Evolutionary conservation across 805 yeast genomes (phyloP).

Genomic region (Metschnikowia shivogae): DNA sequence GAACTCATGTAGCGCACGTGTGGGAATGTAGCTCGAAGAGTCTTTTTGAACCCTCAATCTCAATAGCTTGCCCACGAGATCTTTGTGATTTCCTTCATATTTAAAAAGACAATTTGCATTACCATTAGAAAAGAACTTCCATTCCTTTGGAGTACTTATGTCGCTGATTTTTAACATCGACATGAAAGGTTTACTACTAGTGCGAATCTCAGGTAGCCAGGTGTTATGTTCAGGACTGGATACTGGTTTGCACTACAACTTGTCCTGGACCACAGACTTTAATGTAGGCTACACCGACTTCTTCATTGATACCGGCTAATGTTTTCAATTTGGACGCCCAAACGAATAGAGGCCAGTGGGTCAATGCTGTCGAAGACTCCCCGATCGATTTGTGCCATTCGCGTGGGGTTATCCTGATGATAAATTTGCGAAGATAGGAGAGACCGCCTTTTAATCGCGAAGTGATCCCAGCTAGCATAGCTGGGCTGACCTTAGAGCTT

Average conservation of each 20-base stretch:
- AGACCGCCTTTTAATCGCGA: not conserved
- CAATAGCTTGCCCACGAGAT: slow-evolving; percentile 34
- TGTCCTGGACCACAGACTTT: slow-evolving; percentile 4
- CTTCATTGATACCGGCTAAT: not conserved
- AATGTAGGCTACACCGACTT: not conserved
- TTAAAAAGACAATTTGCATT: slow-evolving; percentile 46
- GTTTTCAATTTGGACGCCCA: not conserved
- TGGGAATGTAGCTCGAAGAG: slow-evolving; percentile 33
- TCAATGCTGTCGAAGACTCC: too few relatives aligned
- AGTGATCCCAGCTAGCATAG: not conserved
- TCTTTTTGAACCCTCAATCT: slow-evolving; percentile 34
- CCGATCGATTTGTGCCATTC: too few relatives aligned
- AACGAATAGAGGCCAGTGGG: too few relatives aligned
- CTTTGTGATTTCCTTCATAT: slow-evolving; percentile 34
- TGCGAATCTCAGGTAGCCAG: not conserved
- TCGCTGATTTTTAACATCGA: not conserved
- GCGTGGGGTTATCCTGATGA: too few relatives aligned
- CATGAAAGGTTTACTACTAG: not conserved
- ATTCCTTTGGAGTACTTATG: slow-evolving; percentile 22
- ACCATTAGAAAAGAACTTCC: slow-evolving; percentile 46
- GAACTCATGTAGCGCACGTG: slow-evolving; percentile 40
- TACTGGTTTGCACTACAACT: slow-evolving; percentile 2
- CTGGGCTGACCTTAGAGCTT: not conserved
- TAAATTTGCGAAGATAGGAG: not conserved
- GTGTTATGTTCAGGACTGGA: not conserved